Base-by-base conservation (phyloP, 2,329 filamentous ascomycete species). In the Colletotrichum orchidophilum region DNA sequence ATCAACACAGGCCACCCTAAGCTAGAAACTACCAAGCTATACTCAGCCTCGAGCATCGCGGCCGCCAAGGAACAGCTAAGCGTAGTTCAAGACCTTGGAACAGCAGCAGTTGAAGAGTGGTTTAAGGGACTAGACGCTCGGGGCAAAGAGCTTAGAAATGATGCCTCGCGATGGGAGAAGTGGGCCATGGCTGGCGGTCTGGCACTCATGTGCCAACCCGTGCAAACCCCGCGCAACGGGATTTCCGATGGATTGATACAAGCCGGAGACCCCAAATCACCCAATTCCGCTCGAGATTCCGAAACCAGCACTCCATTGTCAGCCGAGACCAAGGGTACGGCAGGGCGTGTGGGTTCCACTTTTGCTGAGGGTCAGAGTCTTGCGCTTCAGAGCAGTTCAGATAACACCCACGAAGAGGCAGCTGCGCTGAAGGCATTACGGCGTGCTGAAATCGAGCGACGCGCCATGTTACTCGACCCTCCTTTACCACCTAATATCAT, bases 91-190 rank as follows among this genome's bases (percentile, higher is more conserved):
- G 81, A 84, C n/a, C 86, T 94, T 74, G 92, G 93, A n/a, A 76
- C 86, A 54, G 91, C 91, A 52, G 88, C 91, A 12, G 87, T 88
- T 4, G 92, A 94, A 75, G 93, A 95, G 79, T 96, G 94, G 93
- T 84, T 91, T 33, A 95, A 95, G 80, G 93, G 93, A 11, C 86
- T 96, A 3, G 87, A 90, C 53, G 83, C 82, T 31, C 86, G 89
- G 69, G 92, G 93, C 11, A 88, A 88, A 75, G 85, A 89, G 70
- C 82, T 85, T 59, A 87, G 90, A 75, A 85, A 84, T 12, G 90
- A 93, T 77, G 86, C 89, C 33, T 86, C 88, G 31, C 88, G 92
- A 60, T 96, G 93, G 91, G 93, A 95, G 78, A 92, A 90, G 76
- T 96, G 92, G 90, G 90, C 91, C 73, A 75, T 76, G 4, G 81